Conservation (phyloP, 1,139 yeast genomes). For the Entelexis sorbosivorans region DNA sequence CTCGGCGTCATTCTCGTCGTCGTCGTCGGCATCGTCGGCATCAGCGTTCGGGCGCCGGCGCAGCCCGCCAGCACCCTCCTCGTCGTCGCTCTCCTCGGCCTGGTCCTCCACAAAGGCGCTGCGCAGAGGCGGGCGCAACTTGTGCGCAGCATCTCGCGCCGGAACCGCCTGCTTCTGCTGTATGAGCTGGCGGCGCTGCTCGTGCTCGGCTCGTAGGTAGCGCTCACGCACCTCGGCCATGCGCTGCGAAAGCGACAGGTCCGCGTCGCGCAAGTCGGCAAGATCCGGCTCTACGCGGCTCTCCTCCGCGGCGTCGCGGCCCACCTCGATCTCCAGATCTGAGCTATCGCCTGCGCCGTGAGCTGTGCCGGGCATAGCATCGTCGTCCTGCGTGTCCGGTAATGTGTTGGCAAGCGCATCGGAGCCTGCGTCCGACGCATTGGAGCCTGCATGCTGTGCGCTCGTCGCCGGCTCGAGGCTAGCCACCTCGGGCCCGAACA, state of each 20-base stretch:
- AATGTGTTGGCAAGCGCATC: not conserved
- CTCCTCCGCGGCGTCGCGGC: not conserved
- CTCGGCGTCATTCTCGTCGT: constrained; percentile 35
- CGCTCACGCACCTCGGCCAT: constrained; percentile 18
- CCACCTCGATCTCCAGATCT: constrained; percentile 1
- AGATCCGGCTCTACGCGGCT: constrained; percentile 14
- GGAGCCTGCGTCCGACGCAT: not conserved
- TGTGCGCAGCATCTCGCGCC: no score
- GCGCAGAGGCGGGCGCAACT: no score
- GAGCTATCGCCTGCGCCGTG: not conserved
- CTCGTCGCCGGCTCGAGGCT: not conserved
- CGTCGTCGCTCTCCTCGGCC: constrained; percentile 78
- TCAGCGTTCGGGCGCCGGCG: constrained; percentile 47
- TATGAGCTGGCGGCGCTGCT: constrained; percentile 7
- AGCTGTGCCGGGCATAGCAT: not conserved
- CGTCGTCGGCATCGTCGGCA: constrained; percentile 53
- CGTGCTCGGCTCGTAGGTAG: constrained; percentile 14
- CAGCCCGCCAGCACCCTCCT: constrained; percentile 51
- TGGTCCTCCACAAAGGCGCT: constrained; percentile 49
- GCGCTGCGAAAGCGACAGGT: constrained; percentile 17
- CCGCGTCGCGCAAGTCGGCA: constrained; percentile 5
- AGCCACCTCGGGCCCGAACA: not conserved
- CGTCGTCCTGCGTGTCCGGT: not conserved
- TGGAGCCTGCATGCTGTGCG: not conserved
- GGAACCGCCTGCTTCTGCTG: not conserved